These are phyloP conservation scores for Isabelozyma pseudorhagii DNA, from an alignment of 805 yeast genomes.

Conservation along the genomic window DNA sequence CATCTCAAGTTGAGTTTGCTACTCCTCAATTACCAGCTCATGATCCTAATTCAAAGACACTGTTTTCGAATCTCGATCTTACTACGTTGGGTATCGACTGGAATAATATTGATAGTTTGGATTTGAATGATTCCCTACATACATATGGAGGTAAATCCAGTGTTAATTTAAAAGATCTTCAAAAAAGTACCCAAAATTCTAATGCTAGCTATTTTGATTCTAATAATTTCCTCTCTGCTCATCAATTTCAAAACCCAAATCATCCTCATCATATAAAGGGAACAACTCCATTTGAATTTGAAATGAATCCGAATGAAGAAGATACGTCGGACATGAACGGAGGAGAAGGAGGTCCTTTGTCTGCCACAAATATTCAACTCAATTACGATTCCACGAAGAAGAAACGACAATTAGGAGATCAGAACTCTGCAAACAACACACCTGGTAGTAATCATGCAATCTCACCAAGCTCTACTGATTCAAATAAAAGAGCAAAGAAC, in stretches of 20 bases:
- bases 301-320: slow-evolving; percentile 19
- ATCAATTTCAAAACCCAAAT: slow-evolving; percentile 31
- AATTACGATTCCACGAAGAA: background rate
- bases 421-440: background rate
- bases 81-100: slow-evolving; percentile 31
- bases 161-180: background rate
- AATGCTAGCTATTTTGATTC: slow-evolving; percentile 13
- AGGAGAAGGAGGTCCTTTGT: background rate
- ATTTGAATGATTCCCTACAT: slow-evolving; percentile 14
- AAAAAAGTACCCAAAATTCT: background rate
- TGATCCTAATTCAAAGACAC: slow-evolving; percentile 33
- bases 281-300: slow-evolving; percentile 36
- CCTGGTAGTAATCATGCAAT: background rate
- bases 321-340: background rate
- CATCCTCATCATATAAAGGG: slow-evolving; percentile 41
- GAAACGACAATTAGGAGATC: background rate
- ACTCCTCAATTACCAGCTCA: slow-evolving; percentile 70
- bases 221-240: slow-evolving; percentile 12
- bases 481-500: background rate
- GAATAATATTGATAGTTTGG: slow-evolving; percentile 25
- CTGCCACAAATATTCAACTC: background rate
- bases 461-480: background rate
- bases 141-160: background rate
- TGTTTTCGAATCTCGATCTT: slow-evolving; percentile 34
- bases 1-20: slow-evolving; percentile 73